These are phyloP conservation scores for Colletotrichum tropicicola DNA, from an alignment of 2,329 filamentous ascomycete genomes.

Conservation along the genomic window DNA sequence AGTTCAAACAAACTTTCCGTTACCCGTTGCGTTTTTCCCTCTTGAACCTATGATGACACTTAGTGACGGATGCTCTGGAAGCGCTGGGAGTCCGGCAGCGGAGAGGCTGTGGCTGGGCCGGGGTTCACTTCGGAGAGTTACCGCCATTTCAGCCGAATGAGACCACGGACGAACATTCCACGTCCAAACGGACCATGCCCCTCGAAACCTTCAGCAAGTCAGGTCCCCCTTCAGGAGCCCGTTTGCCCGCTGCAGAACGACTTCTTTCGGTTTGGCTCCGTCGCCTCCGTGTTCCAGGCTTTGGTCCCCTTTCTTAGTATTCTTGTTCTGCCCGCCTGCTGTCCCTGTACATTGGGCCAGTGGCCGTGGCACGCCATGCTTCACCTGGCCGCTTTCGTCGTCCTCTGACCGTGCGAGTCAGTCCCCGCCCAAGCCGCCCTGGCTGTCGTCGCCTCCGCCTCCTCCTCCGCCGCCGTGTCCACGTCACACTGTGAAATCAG, in stretches of 20 bases:
- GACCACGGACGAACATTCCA: constrained; percentile 21
- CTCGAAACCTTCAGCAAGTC: constrained; percentile 1
- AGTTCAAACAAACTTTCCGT: neutral
- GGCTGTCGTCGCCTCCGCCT: constrained; percentile 3
- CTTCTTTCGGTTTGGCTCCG: neutral
- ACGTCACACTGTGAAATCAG: constrained; percentile 11
- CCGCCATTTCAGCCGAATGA: constrained; percentile 15
- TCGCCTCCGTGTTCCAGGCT: constrained; percentile 10
- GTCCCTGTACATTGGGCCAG: neutral
- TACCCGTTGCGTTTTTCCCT: neutral
- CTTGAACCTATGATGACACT: neutral
- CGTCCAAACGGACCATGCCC: neutral
- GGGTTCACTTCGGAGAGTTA: constrained; percentile 2
- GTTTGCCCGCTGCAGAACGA: neutral
- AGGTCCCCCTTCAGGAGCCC: neutral
- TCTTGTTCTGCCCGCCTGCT: too few relatives aligned
- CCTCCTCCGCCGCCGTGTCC: constrained; percentile 6
- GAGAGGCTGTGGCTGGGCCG: neutral
- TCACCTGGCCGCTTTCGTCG: constrained; percentile 22
- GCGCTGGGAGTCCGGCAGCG: neutral
- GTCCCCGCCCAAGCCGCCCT: neutral
- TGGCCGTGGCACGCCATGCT: constrained; percentile 15
- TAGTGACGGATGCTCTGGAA: neutral
- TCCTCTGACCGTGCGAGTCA: constrained; percentile 22
- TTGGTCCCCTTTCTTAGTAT: neutral